phyloP scores from a whole-genome alignment of 176 grass and related monocot species.

The Cenchrus purpureus region DNA sequence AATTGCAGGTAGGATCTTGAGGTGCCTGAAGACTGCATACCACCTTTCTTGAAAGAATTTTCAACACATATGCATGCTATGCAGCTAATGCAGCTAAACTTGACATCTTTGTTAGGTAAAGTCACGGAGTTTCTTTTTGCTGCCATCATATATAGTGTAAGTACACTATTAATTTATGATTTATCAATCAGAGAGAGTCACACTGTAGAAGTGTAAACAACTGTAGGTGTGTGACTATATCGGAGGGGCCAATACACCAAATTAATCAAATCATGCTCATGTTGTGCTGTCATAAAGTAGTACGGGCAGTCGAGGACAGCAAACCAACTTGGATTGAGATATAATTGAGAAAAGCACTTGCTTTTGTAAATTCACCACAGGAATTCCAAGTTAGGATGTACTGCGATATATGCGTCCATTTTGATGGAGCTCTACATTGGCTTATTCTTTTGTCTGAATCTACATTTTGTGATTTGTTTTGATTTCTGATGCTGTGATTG shows the following conservation, averaged over 20 bases:
- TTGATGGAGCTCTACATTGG: not conserved
- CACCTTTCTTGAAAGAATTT: conserved; percentile 44
- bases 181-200: conserved; percentile 33
- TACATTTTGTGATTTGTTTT: conserved; percentile 4
- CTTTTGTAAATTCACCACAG: conserved; percentile 16
- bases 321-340: not conserved
- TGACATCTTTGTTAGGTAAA: conserved; percentile 33
- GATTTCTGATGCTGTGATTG: not conserved
- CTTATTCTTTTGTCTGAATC: conserved; percentile 41
- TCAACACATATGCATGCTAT: conserved; percentile 44
- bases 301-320: not conserved
- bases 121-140: conserved; percentile 14
- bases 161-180: not conserved
- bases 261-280: conserved; percentile 29
- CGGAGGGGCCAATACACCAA: conserved; percentile 7
- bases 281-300: conserved; percentile 30
- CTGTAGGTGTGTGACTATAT: conserved; percentile 11
- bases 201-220: conserved; percentile 1
- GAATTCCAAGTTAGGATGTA: not conserved
- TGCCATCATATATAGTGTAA: conserved; percentile 8
- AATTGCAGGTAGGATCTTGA: conserved; percentile 51
- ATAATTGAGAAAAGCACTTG: conserved; percentile 18
- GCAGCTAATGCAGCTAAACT: conserved; percentile 42
- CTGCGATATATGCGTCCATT: not conserved
- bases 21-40: conserved; percentile 58